Conservation (phyloP, 2,329 filamentous ascomycete genomes). For the Epichloe coenophiala region DNA sequence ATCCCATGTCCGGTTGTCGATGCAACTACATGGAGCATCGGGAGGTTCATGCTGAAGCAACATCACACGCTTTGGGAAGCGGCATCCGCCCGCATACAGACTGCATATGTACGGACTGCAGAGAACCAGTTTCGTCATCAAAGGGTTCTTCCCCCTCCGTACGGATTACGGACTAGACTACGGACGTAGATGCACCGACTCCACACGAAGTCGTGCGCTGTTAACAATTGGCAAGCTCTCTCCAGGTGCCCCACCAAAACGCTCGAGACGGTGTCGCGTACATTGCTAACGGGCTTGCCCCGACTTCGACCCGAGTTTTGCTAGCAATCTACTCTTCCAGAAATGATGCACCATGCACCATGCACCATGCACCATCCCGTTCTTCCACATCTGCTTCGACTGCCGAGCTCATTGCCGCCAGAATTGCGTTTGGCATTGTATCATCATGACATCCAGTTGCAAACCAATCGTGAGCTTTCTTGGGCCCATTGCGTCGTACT, state of each 20-base stretch:
- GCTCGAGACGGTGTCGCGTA: not conserved
- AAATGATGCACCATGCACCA: not conserved
- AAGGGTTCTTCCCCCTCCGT: too few species aligned
- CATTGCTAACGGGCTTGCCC: not conserved
- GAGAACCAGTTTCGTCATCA: not conserved
- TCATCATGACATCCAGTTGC: slow-evolving; percentile 14
- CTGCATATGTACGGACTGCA: not conserved
- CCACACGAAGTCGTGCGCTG: too few species aligned
- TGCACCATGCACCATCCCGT: too few species aligned
- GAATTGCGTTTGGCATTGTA: not conserved
- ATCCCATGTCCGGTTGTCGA: not conserved
- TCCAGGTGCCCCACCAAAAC: not conserved
- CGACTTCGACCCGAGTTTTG: not conserved
- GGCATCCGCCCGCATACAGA: not conserved
- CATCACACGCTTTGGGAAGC: not conserved
- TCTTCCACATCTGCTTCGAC: not conserved
- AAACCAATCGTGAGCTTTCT: slow-evolving; percentile 34
- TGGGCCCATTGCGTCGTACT: slow-evolving; percentile 36
- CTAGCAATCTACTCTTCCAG: not conserved
- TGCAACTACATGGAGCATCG: not conserved
- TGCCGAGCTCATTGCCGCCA: not conserved
- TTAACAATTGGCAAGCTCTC: not conserved
- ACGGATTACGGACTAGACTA: too few species aligned
- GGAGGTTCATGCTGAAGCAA: not conserved
- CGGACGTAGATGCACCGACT: too few species aligned